Conservation (phyloP, 208 protist species). For the Leishmania mexicana region DNA sequence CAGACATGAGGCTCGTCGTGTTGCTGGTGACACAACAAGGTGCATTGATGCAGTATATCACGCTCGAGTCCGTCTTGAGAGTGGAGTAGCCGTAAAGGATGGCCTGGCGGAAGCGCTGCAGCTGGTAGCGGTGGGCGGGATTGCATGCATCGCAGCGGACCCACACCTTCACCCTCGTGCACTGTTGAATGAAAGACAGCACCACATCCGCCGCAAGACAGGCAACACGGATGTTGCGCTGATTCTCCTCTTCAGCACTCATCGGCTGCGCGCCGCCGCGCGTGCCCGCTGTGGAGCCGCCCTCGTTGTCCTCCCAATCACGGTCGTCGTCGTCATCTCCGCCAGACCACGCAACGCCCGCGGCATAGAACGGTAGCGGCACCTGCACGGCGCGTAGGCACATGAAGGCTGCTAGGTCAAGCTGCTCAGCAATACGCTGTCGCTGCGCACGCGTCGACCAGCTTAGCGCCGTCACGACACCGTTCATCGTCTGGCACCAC, state of each 20-base stretch:
- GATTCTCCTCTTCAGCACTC: conserved; percentile 3
- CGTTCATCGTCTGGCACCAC: conserved; percentile 53
- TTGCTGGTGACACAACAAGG: conserved; percentile 15
- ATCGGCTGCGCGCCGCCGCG: neutral
- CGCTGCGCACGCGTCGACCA: conserved; percentile 39
- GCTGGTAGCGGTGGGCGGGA: conserved; percentile 47
- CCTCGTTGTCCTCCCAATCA: conserved; percentile 7
- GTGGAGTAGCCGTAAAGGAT: conserved; percentile 58
- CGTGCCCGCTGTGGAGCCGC: neutral
- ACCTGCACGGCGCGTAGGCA: conserved; percentile 67
- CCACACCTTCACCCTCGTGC: conserved; percentile 58
- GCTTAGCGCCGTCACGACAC: conserved; percentile 35
- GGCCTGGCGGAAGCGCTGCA: conserved; percentile 52
- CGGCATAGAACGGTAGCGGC: conserved; percentile 53
- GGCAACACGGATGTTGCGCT: conserved; percentile 37
- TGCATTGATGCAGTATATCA: conserved; percentile 22
- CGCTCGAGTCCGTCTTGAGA: neutral
- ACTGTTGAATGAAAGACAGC: conserved; percentile 32
- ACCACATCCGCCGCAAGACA: conserved; percentile 48
- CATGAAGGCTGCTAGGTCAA: conserved; percentile 78
- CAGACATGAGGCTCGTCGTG: neutral
- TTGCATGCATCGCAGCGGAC: conserved; percentile 69
- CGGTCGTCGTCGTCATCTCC: conserved; percentile 3
- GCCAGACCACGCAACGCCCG: neutral
- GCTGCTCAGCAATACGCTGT: conserved; percentile 40